Evolutionary conservation across 805 yeast species (phyloP).

Genomic region (Kuraishia molischiana): DNA sequence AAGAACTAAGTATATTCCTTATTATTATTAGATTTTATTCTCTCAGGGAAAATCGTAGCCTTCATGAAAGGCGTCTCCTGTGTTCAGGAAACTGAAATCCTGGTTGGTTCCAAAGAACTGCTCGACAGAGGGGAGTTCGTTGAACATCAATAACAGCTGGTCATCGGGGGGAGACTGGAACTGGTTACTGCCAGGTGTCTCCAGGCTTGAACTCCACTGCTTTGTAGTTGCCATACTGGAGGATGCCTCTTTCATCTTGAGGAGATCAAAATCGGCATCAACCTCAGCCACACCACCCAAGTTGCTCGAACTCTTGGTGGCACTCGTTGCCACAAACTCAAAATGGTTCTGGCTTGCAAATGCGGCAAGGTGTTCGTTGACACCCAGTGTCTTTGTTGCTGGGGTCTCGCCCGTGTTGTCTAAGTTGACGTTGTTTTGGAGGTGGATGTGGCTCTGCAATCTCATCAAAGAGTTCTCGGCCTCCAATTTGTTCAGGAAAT

Average conservation of each 20-base stretch:
- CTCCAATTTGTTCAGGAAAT: slow-evolving; percentile 7
- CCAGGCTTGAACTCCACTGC: not conserved
- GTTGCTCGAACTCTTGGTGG: slow-evolving; percentile 8
- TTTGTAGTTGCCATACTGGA: not conserved
- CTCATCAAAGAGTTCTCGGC: not conserved
- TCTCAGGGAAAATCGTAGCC: not conserved
- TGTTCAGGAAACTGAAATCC: not conserved
- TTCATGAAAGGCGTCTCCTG: not conserved
- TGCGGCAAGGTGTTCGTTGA: slow-evolving; percentile 7
- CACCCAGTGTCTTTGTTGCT: slow-evolving; percentile 6
- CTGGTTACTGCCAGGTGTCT: not conserved
- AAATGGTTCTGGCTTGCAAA: slow-evolving; percentile 9
- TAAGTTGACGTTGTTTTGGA: not conserved
- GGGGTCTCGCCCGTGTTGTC: not conserved
- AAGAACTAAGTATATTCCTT: too few relatives aligned
- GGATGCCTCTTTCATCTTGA: not conserved
- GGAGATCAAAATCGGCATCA: not conserved
- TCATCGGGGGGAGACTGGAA: slow-evolving; percentile 4
- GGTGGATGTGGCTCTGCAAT: not conserved
- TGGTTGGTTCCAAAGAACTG: slow-evolving; percentile 7
- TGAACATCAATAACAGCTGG: slow-evolving; percentile 9
- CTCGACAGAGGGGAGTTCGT: slow-evolving; percentile 10
- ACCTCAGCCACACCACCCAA: slow-evolving; percentile 1
- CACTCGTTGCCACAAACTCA: slow-evolving; percentile 9
- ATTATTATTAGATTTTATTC: too few relatives aligned